Evolutionary conservation across 306 rosid species (phyloP), one percentile per base, ranked within the genome.

Genomic region (Vigna unguiculata): DNA sequence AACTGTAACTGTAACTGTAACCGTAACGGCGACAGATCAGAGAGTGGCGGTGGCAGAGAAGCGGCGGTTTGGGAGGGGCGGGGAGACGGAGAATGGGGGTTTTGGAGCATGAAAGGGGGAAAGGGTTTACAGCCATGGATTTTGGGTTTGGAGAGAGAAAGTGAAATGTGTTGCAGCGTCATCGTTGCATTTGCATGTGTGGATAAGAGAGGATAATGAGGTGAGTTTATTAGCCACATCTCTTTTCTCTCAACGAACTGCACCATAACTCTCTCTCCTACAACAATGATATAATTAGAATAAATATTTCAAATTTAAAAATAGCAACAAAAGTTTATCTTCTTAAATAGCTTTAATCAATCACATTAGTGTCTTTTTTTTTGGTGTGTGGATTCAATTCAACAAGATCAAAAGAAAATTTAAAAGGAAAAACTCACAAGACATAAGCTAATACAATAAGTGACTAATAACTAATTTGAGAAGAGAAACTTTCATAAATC

Each of bases 81-180:
- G 30, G 11, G 24, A 49, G 9, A 34, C 81, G 30, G 69, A 78
- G 69, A 54, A 71, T 73, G 76, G 77, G 55, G 61, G 71, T n/a
- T 12, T 76, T 78, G 55, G 76, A 68, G 45, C 22, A 65, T 7
- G 91, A 74, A 15, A 82, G 87, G 79, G 88, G 12, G 0, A 90
- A 85, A 6, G 86, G 80, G 9, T 49, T 38, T 36, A 83, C n/a
- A 62, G 90, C 90, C 91, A 86, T 77, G 87, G 45, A 60, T 15
- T 13, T 30, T 49, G n/a, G 4, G 67, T 36, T 6, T 12, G 15
- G 48, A 43, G 48, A 43, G 48, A 43, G 34, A 74, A 22, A 14
- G 12, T 14, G 77, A 70, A 41, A 51, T 38, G 22, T 6, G 78
- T 12, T 6, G 2, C 80, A 22, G 46, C 21, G 28, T 6, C 78